Base-by-base conservation (phyloP, 495 filamentous ascomycete genomes). In the Astrocystis sublimbata region DNA sequence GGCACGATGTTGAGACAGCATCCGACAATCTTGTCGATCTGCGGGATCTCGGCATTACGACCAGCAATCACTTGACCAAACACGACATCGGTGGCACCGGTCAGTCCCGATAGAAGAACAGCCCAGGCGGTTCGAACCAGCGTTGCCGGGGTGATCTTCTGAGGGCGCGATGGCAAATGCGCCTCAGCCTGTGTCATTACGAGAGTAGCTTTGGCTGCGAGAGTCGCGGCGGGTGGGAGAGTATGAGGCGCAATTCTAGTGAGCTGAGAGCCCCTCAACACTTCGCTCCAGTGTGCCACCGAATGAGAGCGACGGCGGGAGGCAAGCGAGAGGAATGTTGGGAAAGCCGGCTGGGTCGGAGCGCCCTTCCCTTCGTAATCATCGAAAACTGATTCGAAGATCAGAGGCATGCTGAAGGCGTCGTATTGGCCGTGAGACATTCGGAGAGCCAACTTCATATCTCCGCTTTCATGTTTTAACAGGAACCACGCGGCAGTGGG, bases 351-450 rank as follows among this genome's bases (percentile, higher is more conserved):
- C 10, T 81, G 68, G 17, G 66, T 67, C 1, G 76, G 70, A 6
- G 85, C 67, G 4, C 71, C 62, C 36, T 76, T 71, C n/a, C 81
- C 81, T 46, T 79, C 73, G 66, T 87, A 89, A 0, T 76, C 76
- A 36, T 82, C 75, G 45, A 89, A 78, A 1, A 51, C 47, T 28
- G 81, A 80, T 1, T 72, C 67, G 59, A 87, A 77, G 19, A 89
- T 83, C 55, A 75, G 78, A 0, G 85, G 79, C 19, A 89, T 73
- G 68, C 81, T 88, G 1, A 89, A 77, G 26, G 85, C 86, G 59
- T 89, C 88, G 54, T 86, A 89, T 63, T 90, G 87, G 6, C 86
- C 86, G 61, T 90, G 88, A 0, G 86, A 89, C 5, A 89, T 77
- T 2, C 86, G 79, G 13, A 90, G 73, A 52, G 86, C 71, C 41